These are phyloP conservation scores for Trypanosoma lewisi DNA, from an alignment of 208 protist species.

Conservation along the genomic window DNA sequence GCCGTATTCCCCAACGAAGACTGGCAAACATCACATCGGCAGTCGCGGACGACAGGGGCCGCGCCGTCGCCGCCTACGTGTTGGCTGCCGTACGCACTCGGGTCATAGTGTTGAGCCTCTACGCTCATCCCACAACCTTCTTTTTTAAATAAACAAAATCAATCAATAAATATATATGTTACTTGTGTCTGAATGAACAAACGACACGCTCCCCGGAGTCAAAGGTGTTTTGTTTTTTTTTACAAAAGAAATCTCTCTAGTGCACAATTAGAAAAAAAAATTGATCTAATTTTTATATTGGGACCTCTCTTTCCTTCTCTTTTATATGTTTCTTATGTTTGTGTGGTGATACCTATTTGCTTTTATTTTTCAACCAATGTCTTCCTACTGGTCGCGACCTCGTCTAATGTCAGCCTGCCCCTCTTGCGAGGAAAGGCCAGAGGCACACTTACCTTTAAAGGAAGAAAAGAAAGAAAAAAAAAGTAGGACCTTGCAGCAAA, in stretches of 20 bases:
- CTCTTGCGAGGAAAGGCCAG: background rate
- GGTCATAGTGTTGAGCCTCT: conserved; percentile 4
- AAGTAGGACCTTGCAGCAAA: background rate
- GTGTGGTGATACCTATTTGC: no score
- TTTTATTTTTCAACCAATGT: no score
- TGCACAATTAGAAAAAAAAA: no score
- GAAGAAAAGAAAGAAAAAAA: background rate
- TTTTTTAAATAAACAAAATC: background rate
- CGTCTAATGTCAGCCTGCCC: background rate
- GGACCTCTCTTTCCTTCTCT: no score
- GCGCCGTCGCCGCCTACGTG: background rate
- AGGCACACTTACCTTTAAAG: background rate
- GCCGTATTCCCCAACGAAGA: background rate
- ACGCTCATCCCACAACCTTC: background rate
- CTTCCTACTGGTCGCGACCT: no score
- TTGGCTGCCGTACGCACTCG: background rate
- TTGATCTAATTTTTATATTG: no score
- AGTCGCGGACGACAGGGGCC: conserved; percentile 26
- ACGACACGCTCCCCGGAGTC: no score
- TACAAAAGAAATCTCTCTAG: no score
- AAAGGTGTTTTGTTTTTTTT: no score
- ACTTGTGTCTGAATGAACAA: no score
- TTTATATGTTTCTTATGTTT: no score
- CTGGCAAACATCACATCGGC: conserved; percentile 17
- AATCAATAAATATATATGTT: background rate